These are phyloP conservation scores for Talaromyces funiculosus DNA, from an alignment of 2,329 filamentous ascomycete species.

Conservation along the genomic window DNA sequence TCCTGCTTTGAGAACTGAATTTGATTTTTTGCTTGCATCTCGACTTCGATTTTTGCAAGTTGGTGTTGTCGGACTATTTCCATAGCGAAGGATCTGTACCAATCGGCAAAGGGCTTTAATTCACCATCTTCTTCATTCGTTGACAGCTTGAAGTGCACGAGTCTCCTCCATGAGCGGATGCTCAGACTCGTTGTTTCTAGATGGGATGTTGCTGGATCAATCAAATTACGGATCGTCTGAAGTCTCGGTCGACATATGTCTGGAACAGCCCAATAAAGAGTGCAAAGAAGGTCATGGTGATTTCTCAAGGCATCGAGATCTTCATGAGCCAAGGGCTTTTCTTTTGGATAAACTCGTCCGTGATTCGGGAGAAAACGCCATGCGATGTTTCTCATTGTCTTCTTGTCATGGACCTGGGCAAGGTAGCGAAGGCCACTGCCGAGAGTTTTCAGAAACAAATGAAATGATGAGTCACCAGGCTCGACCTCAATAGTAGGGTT, in stretches of 20 bases:
- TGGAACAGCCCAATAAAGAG: slow-evolving; percentile 55
- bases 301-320: slow-evolving; percentile 56
- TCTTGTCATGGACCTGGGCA: slow-evolving; percentile 43
- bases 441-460: slow-evolving; percentile 55
- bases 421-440: slow-evolving; percentile 47
- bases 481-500: slow-evolving; percentile 41
- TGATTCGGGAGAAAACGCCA: slow-evolving; percentile 57
- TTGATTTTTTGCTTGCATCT: slow-evolving; percentile 43
- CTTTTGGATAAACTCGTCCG: slow-evolving; percentile 55
- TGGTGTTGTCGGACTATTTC: slow-evolving; percentile 52
- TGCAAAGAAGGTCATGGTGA: slow-evolving; percentile 57
- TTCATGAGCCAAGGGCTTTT: slow-evolving; percentile 47
- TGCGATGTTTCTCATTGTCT: slow-evolving; percentile 51
- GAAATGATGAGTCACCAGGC: slow-evolving; percentile 50
- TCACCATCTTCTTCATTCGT: slow-evolving; percentile 43
- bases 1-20: slow-evolving; percentile 41
- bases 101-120: slow-evolving; percentile 47
- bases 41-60: slow-evolving; percentile 53
- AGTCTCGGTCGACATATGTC: slow-evolving; percentile 49
- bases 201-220: slow-evolving; percentile 54
- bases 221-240: slow-evolving; percentile 48
- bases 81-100: slow-evolving; percentile 50
- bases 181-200: slow-evolving; percentile 55
- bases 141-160: slow-evolving; percentile 53
- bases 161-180: slow-evolving; percentile 53